These are phyloP conservation scores for Lipomyces starkeyi DNA, from an alignment of 805 yeast genomes.

Conservation along the genomic window DNA sequence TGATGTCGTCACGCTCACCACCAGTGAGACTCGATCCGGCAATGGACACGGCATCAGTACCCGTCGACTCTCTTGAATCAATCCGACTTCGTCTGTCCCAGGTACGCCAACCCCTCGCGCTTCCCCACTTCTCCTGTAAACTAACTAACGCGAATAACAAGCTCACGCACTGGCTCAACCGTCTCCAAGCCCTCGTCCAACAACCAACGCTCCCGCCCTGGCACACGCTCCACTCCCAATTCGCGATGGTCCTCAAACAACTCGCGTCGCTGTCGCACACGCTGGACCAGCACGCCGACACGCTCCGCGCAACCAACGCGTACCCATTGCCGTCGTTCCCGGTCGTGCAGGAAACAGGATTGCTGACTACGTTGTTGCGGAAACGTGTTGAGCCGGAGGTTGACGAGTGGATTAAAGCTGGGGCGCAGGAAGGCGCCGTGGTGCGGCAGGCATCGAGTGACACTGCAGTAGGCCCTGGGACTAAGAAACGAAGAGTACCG, in stretches of 20 bases:
- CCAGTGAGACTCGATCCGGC: conserved; percentile 21
- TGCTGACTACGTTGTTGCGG: conserved; percentile 81
- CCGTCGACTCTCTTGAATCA: conserved; percentile 67
- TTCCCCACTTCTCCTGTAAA: too few species aligned
- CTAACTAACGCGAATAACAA: not conserved
- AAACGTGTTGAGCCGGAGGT: conserved; percentile 92
- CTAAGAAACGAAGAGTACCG: conserved; percentile 45
- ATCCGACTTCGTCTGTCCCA: conserved; percentile 67
- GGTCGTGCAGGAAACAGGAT: conserved; percentile 78
- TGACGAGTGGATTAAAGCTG: conserved; percentile 75
- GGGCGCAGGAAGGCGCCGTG: conserved; percentile 47
- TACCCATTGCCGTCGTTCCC: conserved; percentile 88
- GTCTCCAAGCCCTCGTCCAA: conserved; percentile 30
- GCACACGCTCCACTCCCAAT: conserved; percentile 80
- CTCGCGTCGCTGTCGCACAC: conserved; percentile 76
- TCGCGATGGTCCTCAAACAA: conserved; percentile 82
- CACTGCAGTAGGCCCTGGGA: not conserved
- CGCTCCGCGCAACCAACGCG: conserved; percentile 70
- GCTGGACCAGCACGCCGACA: conserved; percentile 63
- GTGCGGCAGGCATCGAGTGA: not conserved
- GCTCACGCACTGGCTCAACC: conserved; percentile 32
- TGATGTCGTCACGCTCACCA: not conserved
- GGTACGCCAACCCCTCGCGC: too few species aligned
- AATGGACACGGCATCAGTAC: conserved; percentile 52
- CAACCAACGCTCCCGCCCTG: conserved; percentile 53